phyloP scores from a whole-genome alignment of 805 yeast genomes.

The Candida parachauliodes region DNA sequence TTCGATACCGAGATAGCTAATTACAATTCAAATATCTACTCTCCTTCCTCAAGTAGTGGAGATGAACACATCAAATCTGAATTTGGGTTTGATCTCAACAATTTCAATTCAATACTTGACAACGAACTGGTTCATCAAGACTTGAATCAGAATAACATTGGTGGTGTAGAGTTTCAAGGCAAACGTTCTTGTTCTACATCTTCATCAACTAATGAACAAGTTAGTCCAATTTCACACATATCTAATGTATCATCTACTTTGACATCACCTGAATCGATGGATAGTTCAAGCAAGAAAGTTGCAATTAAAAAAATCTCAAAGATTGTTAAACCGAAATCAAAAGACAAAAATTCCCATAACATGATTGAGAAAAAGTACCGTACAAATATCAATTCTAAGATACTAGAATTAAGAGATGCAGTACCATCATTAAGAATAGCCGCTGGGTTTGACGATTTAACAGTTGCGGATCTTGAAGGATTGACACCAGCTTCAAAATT shows the following conservation, averaged over 20 bases:
- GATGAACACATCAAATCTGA: conserved; percentile 5
- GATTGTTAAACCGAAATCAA: conserved; percentile 45
- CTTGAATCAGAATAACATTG: conserved; percentile 1
- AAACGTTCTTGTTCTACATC: conserved; percentile 9
- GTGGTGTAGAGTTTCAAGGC: background rate
- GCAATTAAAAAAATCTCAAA: conserved; percentile 12
- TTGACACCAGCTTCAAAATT: conserved; percentile 71
- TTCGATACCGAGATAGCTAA: conserved; percentile 4
- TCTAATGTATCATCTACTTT: conserved; percentile 11
- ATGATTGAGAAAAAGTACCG: conserved; percentile 79
- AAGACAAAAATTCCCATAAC: conserved; percentile 66
- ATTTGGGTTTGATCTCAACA: background rate
- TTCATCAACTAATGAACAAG: conserved; percentile 5
- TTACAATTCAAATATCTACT: conserved; percentile 3
- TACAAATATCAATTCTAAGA: conserved; percentile 71
- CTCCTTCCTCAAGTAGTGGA: conserved; percentile 9
- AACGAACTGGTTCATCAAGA: conserved; percentile 4
- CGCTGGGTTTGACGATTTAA: conserved; percentile 43
- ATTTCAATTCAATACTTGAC: background rate
- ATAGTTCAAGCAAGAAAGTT: conserved; percentile 1
- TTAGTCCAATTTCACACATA: conserved; percentile 8
- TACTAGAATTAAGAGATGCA: conserved; percentile 64
- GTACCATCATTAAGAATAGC: conserved; percentile 75
- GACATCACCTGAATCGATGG: conserved; percentile 17
- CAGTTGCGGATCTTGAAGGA: conserved; percentile 58